phyloP scores from a whole-genome alignment of 345 rosid genomes.

The Eucalyptus caleyi region DNA sequence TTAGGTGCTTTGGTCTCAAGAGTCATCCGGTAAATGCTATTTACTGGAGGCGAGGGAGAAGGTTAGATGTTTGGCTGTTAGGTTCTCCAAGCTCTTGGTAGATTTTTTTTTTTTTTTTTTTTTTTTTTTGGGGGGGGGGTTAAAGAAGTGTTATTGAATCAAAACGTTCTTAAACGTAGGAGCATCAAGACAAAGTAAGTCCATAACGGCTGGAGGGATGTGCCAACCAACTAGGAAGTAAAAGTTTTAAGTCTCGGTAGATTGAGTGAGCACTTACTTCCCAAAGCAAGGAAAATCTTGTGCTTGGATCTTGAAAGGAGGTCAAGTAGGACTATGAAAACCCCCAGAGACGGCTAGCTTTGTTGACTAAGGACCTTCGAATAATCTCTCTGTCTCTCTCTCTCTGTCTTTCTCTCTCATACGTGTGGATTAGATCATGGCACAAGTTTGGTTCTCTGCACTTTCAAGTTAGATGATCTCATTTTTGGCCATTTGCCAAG shows the following conservation, averaged over 20 bases:
- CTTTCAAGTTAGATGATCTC: background rate
- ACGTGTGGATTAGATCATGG: background rate
- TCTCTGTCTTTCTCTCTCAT: background rate
- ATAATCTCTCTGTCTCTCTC: background rate
- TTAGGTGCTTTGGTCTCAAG: background rate
- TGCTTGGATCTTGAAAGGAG: background rate
- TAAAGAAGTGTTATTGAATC: too few species aligned
- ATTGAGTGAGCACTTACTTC: background rate
- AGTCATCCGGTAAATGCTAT: background rate
- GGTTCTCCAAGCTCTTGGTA: background rate
- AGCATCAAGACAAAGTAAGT: too few species aligned
- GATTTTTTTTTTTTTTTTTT: background rate
- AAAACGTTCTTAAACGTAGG: too few species aligned
- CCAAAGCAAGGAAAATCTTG: background rate
- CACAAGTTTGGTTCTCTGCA: background rate
- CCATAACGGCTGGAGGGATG: too few species aligned
- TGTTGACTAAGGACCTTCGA: background rate
- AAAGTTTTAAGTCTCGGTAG: background rate
- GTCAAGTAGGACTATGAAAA: background rate
- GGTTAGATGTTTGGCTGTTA: background rate
- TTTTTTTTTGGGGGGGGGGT: too few species aligned
- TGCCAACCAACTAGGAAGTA: too few species aligned
- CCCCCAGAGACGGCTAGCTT: background rate
- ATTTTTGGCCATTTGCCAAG: background rate
- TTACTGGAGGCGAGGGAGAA: background rate